Evolutionary conservation across 139 green algal species (phyloP), one percentile per base, ranked within the genome.

Genomic region (Chlamydomonas incerta): DNA sequence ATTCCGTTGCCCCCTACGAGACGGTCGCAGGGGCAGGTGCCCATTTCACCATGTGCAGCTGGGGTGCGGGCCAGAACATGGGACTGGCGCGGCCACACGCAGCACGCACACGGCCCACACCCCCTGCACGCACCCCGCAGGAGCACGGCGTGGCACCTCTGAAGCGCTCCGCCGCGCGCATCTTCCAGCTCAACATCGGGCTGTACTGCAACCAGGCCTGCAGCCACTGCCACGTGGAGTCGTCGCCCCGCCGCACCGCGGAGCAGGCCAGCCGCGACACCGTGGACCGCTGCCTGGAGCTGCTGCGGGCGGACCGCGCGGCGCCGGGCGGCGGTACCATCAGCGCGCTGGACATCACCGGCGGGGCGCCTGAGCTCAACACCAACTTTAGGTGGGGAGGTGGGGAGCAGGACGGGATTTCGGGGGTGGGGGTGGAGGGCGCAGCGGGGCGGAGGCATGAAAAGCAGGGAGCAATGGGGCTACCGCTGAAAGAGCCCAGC

Each of bases 141-240:
- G 41, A 50, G 8, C 34, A 35, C 24, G 91, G 90, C 55, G 88
- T 91, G 14, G 80, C 47, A 0, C 81, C 92, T 4, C 89, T 98
- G 35, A 23, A 74, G 18, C 92, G 97, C 0, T 34, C 63, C 15
- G 37, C 87, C 18, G 89, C 95, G 13, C 91, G 75, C 24, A 97
- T 96, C 1, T 65, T 99, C 8, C 97, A 99, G 92, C 92, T 99
- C 29, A 99, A 99, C 91, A 97, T 99, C 41, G 97, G 97, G 0
- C 93, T 99, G 15, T 99, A 98, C 92, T 99, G 97, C 96, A 99
- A 99, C 92, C 97, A 99, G 90, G 95, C 95, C 5, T 99, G 97
- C 60, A 91, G 81, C 33, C 97, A 99, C 89, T 99, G 97, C 93
- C 97, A 99, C 86, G 97, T 99, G 77, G 97, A 99, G 86, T 96